Evolutionary conservation across 768 basidiomycete genomes (phyloP).

Genomic region (Paxillus involutus): DNA sequence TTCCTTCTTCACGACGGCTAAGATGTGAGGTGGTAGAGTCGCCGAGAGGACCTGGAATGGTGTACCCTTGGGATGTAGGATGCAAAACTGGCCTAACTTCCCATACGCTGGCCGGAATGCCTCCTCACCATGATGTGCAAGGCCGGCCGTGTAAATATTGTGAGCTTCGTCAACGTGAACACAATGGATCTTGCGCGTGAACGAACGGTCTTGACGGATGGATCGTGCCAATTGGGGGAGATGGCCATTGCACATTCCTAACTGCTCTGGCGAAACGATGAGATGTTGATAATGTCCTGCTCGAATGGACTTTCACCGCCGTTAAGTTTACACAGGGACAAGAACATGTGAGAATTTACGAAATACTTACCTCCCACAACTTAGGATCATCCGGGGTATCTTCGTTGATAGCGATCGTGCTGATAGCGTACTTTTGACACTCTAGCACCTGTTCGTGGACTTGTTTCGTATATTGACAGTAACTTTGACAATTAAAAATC

Average conservation of each 20-base stretch:
- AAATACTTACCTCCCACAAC: too few relatives aligned
- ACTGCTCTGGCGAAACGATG: constrained; percentile 6
- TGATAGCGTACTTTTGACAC: not conserved
- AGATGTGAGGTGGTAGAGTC: not conserved
- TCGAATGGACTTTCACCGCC: not conserved
- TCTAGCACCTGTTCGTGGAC: not conserved
- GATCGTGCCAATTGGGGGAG: not conserved
- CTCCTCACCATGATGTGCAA: not conserved
- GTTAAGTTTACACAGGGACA: too few relatives aligned
- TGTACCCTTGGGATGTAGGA: not conserved
- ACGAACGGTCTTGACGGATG: not conserved
- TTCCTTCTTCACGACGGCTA: not conserved
- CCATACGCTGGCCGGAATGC: not conserved
- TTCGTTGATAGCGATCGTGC: not conserved
- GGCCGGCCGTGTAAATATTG: too few relatives aligned
- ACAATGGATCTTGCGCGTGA: not conserved
- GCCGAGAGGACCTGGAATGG: too few relatives aligned
- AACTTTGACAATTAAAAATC: too few relatives aligned
- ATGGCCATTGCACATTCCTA: constrained; percentile 1
- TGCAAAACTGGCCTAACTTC: not conserved
- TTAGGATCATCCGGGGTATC: not conserved
- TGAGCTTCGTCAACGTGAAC: not conserved
- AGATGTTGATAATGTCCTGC: not conserved
- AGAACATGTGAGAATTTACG: too few relatives aligned
- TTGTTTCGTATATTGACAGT: too few relatives aligned